phyloP scores from a whole-genome alignment of 352 stramenopile genomes.

The Phytophthora idaei region DNA sequence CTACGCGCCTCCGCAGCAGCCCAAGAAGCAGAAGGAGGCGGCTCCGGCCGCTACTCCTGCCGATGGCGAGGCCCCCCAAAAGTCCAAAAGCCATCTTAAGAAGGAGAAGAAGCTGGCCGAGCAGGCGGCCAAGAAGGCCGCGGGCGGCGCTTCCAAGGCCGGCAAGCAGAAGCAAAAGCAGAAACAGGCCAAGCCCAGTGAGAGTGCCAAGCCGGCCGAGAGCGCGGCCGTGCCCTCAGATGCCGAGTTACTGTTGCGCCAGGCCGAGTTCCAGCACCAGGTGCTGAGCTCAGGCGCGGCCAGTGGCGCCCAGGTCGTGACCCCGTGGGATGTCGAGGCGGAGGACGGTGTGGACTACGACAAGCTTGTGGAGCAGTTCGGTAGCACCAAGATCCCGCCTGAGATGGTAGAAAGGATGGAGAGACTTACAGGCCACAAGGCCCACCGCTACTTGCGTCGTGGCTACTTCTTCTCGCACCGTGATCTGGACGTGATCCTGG shows the following conservation, averaged over 20 bases:
- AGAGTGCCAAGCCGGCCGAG: conserved; percentile 74
- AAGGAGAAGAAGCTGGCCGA: conserved; percentile 89
- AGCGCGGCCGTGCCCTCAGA: conserved; percentile 62
- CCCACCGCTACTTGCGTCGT: conserved; percentile 97
- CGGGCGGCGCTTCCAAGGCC: conserved; percentile 35
- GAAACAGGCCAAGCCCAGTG: conserved; percentile 70
- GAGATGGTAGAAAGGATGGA: conserved; percentile 96
- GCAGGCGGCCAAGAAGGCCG: conserved; percentile 61
- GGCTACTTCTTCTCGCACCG: conserved; percentile 99
- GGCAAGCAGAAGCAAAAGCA: conserved; percentile 47
- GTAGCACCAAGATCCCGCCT: conserved; percentile 94
- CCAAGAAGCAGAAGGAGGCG: conserved; percentile 50
- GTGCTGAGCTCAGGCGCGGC: conserved; percentile 55
- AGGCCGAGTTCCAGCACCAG: conserved; percentile 78
- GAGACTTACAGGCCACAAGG: conserved; percentile 92
- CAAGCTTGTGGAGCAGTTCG: conserved; percentile 99
- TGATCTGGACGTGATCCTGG: conserved; percentile 96
- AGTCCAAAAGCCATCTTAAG: conserved; percentile 89
- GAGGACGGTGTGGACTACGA: conserved; percentile 98
- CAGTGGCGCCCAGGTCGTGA: conserved; percentile 83
- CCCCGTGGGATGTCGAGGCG: conserved; percentile 94
- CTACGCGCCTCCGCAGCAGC: conserved; percentile 52
- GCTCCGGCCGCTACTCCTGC: conserved; percentile 16
- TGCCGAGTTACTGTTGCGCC: conserved; percentile 68
- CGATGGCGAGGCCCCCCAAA: conserved; percentile 38